A percentile compares a stretch with the other conserved stretches of the same genome.
Conservation (phyloP, 2,329 filamentous ascomycete genomes). For the Epichloe coenophiala region DNA sequence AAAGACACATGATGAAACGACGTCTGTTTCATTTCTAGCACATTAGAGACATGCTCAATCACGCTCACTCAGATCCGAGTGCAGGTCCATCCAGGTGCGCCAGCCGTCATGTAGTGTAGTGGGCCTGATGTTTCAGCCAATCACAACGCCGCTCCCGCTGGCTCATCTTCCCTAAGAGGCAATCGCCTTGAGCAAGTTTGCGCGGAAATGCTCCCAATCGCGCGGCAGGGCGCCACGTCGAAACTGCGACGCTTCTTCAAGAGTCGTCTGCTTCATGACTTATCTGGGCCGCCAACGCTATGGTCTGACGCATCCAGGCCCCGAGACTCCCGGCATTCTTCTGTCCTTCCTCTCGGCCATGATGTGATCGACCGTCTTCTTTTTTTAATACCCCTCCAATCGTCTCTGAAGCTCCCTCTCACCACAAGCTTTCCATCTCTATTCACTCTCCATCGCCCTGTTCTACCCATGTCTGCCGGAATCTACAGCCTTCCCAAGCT, state of each 20-base stretch:
- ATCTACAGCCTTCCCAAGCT: constrained; percentile 50
- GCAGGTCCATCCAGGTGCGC: constrained; percentile 1
- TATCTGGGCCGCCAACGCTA: no score
- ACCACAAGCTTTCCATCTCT: not conserved
- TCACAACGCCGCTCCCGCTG: constrained; percentile 11
- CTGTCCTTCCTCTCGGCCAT: no score
- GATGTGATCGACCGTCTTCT: not conserved
- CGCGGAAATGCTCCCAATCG: constrained; percentile 18
- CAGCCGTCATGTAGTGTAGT: not conserved
- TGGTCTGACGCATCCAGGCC: no score
- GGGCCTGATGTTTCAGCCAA: constrained; percentile 12
- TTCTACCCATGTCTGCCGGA: constrained; percentile 20
- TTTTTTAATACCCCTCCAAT: not conserved
- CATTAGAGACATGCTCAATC: constrained; percentile 4
- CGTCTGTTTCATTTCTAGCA: not conserved
- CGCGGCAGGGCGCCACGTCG: no score
- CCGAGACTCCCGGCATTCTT: no score
- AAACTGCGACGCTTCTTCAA: no score
- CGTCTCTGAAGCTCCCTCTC: not conserved
- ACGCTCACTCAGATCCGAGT: not conserved
- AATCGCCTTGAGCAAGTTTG: constrained; percentile 23
- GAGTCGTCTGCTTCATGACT: no score
- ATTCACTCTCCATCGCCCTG: not conserved
- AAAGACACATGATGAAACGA: not conserved
- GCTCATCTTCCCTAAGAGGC: constrained; percentile 13